phyloP scores from a whole-genome alignment of 2,329 filamentous ascomycete genomes.

The Ophiosphaerella korrae region DNA sequence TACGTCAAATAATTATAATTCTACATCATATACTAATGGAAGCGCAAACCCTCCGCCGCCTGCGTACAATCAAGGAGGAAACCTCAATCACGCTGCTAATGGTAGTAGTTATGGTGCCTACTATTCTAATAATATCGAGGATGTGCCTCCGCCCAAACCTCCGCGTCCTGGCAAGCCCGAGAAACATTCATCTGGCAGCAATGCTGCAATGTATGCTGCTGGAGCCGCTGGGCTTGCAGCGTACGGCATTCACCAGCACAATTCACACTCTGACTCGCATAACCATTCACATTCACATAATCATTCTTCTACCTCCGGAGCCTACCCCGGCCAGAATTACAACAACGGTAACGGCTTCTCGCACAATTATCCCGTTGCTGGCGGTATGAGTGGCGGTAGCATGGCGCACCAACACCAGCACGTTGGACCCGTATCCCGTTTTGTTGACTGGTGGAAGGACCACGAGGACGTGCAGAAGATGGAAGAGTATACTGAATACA shows the following conservation, averaged over 20 bases:
- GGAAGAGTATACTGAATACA: conserved; percentile 71
- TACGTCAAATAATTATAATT: conserved; percentile 29
- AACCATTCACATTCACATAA: conserved; percentile 32
- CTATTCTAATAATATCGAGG: conserved; percentile 33
- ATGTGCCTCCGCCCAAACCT: conserved; percentile 38
- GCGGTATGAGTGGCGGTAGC: conserved; percentile 15
- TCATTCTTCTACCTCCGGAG: conserved; percentile 33
- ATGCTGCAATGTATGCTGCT: conserved; percentile 53
- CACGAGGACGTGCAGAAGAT: conserved; percentile 68
- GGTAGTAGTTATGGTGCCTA: conserved; percentile 38
- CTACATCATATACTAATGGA: conserved; percentile 30
- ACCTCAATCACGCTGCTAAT: conserved; percentile 37
- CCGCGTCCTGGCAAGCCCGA: conserved; percentile 47
- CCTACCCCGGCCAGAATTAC: conserved; percentile 31
- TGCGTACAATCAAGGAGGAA: conserved; percentile 38
- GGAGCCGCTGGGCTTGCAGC: conserved; percentile 55
- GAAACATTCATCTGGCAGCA: conserved; percentile 51
- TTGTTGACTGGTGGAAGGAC: conserved; percentile 67
- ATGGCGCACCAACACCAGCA: conserved; percentile 59
- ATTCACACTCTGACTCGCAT: conserved; percentile 31
- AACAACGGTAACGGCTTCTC: conserved; percentile 24
- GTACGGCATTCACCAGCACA: conserved; percentile 52
- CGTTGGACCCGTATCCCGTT: conserved; percentile 60
- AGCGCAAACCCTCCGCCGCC: conserved; percentile 14
- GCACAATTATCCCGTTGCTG: conserved; percentile 28